Evolutionary conservation across 2,329 filamentous ascomycete species (phyloP), one percentile per base, ranked within the genome.

Genomic region (Pyrenophora teres): DNA sequence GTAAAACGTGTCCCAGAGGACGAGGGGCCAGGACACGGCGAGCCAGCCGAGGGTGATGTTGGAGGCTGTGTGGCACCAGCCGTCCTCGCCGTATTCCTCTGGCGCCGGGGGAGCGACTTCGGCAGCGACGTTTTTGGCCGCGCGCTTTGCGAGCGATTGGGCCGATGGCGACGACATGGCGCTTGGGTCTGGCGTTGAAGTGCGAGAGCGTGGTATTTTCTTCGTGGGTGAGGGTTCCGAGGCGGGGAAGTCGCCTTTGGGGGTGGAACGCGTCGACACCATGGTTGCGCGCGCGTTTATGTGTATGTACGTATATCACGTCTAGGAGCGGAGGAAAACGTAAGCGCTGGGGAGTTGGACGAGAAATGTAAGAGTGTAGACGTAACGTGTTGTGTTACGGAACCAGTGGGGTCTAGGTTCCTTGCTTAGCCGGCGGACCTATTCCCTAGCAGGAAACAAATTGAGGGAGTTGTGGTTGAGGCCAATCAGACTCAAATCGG

Each of bases 1-100:
- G 77, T 96, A 96, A 51, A 79, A 78, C 25, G 83, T 83, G 76
- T 96, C 92, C 92, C 92, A 96, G 43, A 84, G 68, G 41, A 96
- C 90, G 54, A 95, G 81, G 1, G 89, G 90, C 13, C 94, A 76
- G 16, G 89, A 92, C 55, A 93, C 58, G 52, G 81, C 74, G 21
- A 96, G 80, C 91, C 91, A 96, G 57, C 85, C 60, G 37, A 90
- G 80, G 18, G 83, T 78, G 10, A 85, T 67, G 44, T 80, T 80
- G 10, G 82, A 82, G 3, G 84, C 83, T 0, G 81, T 84, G 66
- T 89, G 86, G 9, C 80, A 77, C 83, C 84, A 85, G 23, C 32
- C 42, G 9, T 40, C 8, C 40, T 67, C 63, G 16, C 42, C 36
- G 18, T 65, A 40, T 16, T 54, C 60, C 27, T 53, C 73, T 6